Conservation (phyloP, 352 stramenopile genomes). For the Phytophthora pistaciae region DNA sequence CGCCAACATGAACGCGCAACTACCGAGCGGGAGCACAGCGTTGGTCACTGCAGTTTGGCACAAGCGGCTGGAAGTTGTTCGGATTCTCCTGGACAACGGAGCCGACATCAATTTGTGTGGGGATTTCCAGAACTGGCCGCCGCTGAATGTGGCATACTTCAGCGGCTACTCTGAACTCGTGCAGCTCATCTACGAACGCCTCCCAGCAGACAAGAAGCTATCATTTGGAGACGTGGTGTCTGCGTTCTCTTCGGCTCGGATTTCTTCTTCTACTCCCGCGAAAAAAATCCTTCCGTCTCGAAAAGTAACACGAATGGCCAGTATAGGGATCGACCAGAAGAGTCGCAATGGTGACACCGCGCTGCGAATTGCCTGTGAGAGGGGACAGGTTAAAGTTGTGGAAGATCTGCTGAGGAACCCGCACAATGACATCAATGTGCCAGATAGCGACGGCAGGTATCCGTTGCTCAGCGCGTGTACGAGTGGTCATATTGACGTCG, state of each 20-base stretch:
- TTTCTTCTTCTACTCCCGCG: not conserved
- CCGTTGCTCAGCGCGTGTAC: not conserved
- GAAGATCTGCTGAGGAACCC: conserved; percentile 5
- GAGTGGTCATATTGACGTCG: conserved; percentile 4
- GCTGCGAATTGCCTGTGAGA: conserved; percentile 7
- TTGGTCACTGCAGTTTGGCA: conserved; percentile 15
- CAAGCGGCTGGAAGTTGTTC: conserved; percentile 14
- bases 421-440: conserved; percentile 9
- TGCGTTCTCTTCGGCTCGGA: not conserved
- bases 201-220: not conserved
- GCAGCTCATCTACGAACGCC: conserved; percentile 13
- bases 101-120: conserved; percentile 13
- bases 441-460: conserved; percentile 1
- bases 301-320: not conserved
- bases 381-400: conserved; percentile 4
- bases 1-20: not conserved
- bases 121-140: conserved; percentile 13
- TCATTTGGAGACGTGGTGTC: conserved; percentile 7
- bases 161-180: conserved; percentile 18
- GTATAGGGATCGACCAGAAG: conserved; percentile 9
- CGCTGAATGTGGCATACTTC: conserved; percentile 14
- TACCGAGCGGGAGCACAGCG: conserved; percentile 14
- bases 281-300: not conserved
- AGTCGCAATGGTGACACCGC: conserved; percentile 12
- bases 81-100: conserved; percentile 20